phyloP scores from a whole-genome alignment of 2,329 filamentous ascomycete species.

The Septoria petroselini region DNA sequence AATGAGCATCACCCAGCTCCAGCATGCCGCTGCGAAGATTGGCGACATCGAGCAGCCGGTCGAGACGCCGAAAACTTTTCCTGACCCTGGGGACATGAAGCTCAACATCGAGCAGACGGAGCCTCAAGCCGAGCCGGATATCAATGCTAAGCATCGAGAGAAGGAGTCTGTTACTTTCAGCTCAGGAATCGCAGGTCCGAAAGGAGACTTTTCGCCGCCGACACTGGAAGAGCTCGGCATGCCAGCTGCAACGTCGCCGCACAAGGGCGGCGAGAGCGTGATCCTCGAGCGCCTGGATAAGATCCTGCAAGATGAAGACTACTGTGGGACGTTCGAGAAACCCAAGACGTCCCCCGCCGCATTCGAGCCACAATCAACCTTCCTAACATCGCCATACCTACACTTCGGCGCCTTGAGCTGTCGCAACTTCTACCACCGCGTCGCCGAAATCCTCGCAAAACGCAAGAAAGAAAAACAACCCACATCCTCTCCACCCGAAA shows the following conservation, averaged over 20 bases:
- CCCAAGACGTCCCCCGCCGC: slow-evolving; percentile 71
- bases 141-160: slow-evolving; percentile 58
- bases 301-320: slow-evolving; percentile 61
- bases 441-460: slow-evolving; percentile 58
- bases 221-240: slow-evolving; percentile 70
- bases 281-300: slow-evolving; percentile 58
- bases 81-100: slow-evolving; percentile 62
- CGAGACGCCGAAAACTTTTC: slow-evolving; percentile 57
- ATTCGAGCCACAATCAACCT: slow-evolving; percentile 70
- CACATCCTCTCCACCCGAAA: slow-evolving; percentile 59
- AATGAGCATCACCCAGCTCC: slow-evolving; percentile 69
- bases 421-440: slow-evolving; percentile 70
- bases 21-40: slow-evolving; percentile 59
- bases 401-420: slow-evolving; percentile 72
- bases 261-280: slow-evolving; percentile 67
- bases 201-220: slow-evolving; percentile 66
- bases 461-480: slow-evolving; percentile 56
- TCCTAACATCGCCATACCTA: slow-evolving; percentile 67
- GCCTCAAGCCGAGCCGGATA: slow-evolving; percentile 54
- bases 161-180: slow-evolving; percentile 57
- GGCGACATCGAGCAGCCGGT: slow-evolving; percentile 62
- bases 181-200: slow-evolving; percentile 60
- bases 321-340: slow-evolving; percentile 72
- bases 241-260: slow-evolving; percentile 60
- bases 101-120: slow-evolving; percentile 56